Evolutionary conservation across 2,329 filamentous ascomycete species (phyloP).

Genomic region (Ascomycota sp.): DNA sequence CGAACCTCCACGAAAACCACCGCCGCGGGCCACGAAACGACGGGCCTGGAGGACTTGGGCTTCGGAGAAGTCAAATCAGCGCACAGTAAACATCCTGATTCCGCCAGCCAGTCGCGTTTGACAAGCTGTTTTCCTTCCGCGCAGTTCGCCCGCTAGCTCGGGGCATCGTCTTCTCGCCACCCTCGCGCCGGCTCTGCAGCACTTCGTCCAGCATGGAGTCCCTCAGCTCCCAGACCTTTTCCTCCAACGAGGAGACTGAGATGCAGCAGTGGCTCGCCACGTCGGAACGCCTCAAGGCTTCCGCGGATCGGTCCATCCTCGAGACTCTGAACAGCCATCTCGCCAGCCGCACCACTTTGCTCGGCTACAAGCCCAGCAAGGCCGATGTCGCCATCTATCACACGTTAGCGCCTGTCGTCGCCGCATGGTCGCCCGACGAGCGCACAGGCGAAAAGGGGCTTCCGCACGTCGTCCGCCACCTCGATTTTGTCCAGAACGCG

Average conservation of each 20-base stretch:
- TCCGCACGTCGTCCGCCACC: constrained; percentile 72
- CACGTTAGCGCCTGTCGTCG: constrained; percentile 51
- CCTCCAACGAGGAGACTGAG: constrained; percentile 59
- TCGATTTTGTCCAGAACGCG: constrained; percentile 90
- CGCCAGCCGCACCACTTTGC: constrained; percentile 65
- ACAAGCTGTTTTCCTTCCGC: constrained; percentile 22
- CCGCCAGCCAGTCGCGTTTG: not conserved
- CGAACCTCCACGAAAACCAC: not conserved
- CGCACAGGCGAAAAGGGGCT: constrained; percentile 72
- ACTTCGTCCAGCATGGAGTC: constrained; percentile 33
- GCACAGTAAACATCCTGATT: not conserved
- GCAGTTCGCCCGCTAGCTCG: constrained; percentile 8
- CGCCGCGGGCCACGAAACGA: too few relatives aligned
- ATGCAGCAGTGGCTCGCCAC: constrained; percentile 76
- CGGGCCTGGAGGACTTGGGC: too few relatives aligned
- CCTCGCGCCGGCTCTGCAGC: not conserved
- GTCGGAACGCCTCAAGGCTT: constrained; percentile 38
- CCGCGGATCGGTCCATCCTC: constrained; percentile 37
- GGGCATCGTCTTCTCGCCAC: constrained; percentile 5
- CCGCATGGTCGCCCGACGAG: constrained; percentile 63
- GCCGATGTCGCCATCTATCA: constrained; percentile 72
- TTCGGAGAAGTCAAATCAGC: too few relatives aligned
- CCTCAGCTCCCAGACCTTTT: constrained; percentile 48
- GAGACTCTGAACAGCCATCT: constrained; percentile 69
- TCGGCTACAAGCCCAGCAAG: constrained; percentile 72